Evolutionary conservation across 176 grass and related monocot species (phyloP).

Genomic region (Olyra latifolia): DNA sequence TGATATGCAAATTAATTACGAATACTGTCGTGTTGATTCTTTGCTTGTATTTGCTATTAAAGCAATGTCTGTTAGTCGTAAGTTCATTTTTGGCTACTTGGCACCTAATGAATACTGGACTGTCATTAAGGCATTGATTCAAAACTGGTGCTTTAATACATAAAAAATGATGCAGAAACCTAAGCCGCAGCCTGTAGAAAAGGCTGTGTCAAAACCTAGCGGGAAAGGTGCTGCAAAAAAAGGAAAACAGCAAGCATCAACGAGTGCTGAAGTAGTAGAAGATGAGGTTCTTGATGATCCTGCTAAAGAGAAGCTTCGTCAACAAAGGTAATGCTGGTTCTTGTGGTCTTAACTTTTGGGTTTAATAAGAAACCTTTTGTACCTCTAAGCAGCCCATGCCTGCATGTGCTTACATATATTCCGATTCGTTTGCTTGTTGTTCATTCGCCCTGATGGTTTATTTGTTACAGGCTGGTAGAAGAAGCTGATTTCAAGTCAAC

Average conservation of each 20-base stretch:
- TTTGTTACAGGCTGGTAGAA: conserved; percentile 67
- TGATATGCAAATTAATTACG: not conserved
- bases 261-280: conserved; percentile 44
- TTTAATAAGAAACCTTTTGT: not conserved
- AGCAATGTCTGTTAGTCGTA: not conserved
- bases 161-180: conserved; percentile 55
- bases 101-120: not conserved
- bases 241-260: conserved; percentile 66
- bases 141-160: not conserved
- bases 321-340: conserved; percentile 61
- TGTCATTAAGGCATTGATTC: conserved; percentile 16
- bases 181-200: conserved; percentile 52
- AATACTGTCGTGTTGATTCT: not conserved
- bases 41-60: not conserved
- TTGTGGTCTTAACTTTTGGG: not conserved
- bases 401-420: not conserved
- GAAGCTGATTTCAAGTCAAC: conserved; percentile 88
- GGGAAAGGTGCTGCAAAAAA: conserved; percentile 64
- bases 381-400: not conserved
- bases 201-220: conserved; percentile 42
- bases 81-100: not conserved
- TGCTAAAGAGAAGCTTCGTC: conserved; percentile 76
- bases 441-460: not conserved
- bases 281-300: conserved; percentile 61
- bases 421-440: not conserved